A percentile compares a stretch with the other conserved stretches of the same genome.
Conservation (phyloP, 192 early-diverging fungal genomes). For the Paraglomus occultum region DNA sequence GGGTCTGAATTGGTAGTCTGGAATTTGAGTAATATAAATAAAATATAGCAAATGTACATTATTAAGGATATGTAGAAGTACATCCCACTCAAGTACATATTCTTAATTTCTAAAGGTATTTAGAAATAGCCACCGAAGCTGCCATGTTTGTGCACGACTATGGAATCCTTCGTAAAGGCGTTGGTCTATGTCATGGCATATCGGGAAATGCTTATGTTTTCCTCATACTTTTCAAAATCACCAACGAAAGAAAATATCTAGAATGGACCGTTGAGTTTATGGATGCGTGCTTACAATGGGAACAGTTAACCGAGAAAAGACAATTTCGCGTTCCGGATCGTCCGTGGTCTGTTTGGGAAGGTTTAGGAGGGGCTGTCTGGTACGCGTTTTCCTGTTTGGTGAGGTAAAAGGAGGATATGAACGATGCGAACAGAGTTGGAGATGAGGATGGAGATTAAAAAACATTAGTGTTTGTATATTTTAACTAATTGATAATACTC, state of each 20-base stretch:
- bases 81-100: neutral
- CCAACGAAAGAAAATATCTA: constrained; percentile 16
- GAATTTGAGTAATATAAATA: no score
- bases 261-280: constrained; percentile 6
- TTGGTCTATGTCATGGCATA: constrained; percentile 17
- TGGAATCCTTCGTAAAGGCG: constrained; percentile 9
- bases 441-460: no score
- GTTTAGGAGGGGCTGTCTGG: constrained; percentile 2
- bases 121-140: constrained; percentile 4
- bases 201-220: constrained; percentile 21
- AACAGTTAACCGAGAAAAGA: neutral
- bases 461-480: constrained; percentile 7
- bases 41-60: no score
- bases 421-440: no score
- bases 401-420: no score
- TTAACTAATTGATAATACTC: neutral
- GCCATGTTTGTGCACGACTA: constrained; percentile 2
- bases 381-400: no score
- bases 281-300: constrained; percentile 8
- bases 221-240: neutral
- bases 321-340: constrained; percentile 10
- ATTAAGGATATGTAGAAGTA: no score
- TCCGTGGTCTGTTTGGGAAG: constrained; percentile 23
- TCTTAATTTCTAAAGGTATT: constrained; percentile 9
- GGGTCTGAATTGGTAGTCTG: neutral